Evolutionary conservation across 768 basidiomycete genomes (phyloP), one percentile per base, ranked within the genome.

Genomic region (Trametes meyenii): DNA sequence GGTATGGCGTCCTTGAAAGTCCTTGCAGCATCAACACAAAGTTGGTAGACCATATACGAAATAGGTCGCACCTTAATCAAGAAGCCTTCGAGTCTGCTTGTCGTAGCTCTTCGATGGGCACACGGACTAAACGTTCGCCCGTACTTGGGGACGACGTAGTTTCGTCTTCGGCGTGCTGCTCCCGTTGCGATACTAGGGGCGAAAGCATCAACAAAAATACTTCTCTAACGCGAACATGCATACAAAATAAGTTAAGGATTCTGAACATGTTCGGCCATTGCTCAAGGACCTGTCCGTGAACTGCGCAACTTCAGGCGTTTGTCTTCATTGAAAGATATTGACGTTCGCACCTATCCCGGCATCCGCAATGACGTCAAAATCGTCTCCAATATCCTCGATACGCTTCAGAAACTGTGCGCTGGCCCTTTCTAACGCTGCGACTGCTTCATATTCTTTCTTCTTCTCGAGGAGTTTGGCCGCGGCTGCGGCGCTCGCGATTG

Each of bases 231-330:
- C 17, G 0, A 26, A 14, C 21, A 23, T n/a, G 62, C 87, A 68
- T 67, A 92, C 90, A 67, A 70, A 90, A 92, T 60, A 86, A 76
- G 58, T 75, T 82, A 50, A 92, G 75, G 54, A 90, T 90, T 65
- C 85, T 82, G 68, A 92, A 92, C 90, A 92, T 92, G 70, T 83
- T 85, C 11, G 89, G 87, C 90, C 89, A 92, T 63, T 91, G 89
- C 59, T 85, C 85, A 24, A 90, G 81, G 4, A 92, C 89, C 69
- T 90, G 83, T 11, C 90, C 90, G 63, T 88, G 87, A 36, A 88
- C 90, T 91, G 49, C 56, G 39, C 8, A n/a, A 42, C 19, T n/a
- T 36, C 19, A 38, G 48, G 29, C 10, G n/a, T 21, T 39, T 24
- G 19, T 13, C 19, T 44, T 19, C 33, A 5, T 23, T 7, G 17